Evolutionary conservation across 352 stramenopile genomes (phyloP), one percentile per base, ranked within the genome.

Genomic region (Phytophthora idaei): DNA sequence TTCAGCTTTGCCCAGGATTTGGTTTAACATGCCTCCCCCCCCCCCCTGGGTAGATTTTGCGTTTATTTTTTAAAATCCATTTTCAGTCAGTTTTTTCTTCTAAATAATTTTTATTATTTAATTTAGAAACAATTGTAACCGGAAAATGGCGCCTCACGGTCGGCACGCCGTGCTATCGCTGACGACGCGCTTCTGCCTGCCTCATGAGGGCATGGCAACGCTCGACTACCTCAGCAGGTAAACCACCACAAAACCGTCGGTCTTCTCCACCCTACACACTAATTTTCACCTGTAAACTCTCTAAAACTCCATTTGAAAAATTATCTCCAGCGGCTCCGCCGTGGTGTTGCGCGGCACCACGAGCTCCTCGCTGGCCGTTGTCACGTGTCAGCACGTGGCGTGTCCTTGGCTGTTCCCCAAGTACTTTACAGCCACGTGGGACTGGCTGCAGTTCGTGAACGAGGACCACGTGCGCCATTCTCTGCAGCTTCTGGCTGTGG

Each of bases 391-490:
- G 60, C 87, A 95, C 60, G 85, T 95, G 27, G 85, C 84, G 44
- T 95, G 85, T 74, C 87, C 85, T 39, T 93, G 87, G 87, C 69
- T 83, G 4, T 93, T 92, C 69, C 83, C 83, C 11, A 74, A 74
- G 47, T 93, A 95, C 65, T 95, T 93, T 60, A 29, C 61, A 10
- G 73, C 90, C 53, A 90, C 86, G 64, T 93, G 85, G 85, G 75
- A 90, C 61, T 95, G 85, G 87, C 80, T 95, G 51, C 83, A 95
- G 69, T 81, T 89, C 67, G 85, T 95, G 58, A 87, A 76, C 67
- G 83, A 93, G 57, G 74, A 85, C 49, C 89, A 90, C 34, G 79
- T 93, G 41, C 71, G 78, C 34, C 81, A 93, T 53, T 90, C 81
- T 60, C 71, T 95, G 49, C 74, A 90, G 56, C 48, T 93, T 34